These are phyloP conservation scores for Candida maris DNA, from an alignment of 805 yeast species.

Conservation along the genomic window DNA sequence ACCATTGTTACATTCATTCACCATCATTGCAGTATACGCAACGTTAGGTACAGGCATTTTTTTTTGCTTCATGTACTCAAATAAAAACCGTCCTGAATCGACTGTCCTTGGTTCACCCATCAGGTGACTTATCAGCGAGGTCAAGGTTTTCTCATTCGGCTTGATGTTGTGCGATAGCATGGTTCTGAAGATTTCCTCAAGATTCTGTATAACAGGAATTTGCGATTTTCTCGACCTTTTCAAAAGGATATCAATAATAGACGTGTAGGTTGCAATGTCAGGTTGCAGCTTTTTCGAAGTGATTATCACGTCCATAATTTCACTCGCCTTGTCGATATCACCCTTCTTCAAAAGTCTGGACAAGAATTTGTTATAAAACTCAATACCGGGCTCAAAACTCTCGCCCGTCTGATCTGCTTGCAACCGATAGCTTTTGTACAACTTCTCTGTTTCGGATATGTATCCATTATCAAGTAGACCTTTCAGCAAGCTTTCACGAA, in stretches of 20 bases:
- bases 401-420: conserved; percentile 27
- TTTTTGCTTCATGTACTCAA: conserved; percentile 36
- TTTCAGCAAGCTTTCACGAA: conserved; percentile 43
- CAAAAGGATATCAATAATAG: conserved; percentile 51
- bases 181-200: conserved; percentile 25
- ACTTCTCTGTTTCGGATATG: conserved; percentile 38
- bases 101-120: conserved; percentile 43
- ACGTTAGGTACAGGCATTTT: conserved; percentile 33
- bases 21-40: conserved; percentile 45
- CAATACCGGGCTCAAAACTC: conserved; percentile 40
- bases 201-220: conserved; percentile 31
- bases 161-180: conserved; percentile 38
- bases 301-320: conserved; percentile 43
- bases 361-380: conserved; percentile 52
- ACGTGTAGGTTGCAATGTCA: conserved; percentile 61
- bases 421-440: conserved; percentile 23
- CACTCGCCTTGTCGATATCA: conserved; percentile 44
- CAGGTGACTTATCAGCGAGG: conserved; percentile 53
- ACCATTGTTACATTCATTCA: conserved; percentile 44
- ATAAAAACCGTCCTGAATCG: conserved; percentile 49
- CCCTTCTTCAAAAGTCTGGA: conserved; percentile 36
- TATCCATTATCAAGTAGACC: conserved; percentile 41
- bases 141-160: conserved; percentile 42
- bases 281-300: conserved; percentile 39
- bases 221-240: conserved; percentile 44